phyloP scores from a whole-genome alignment of 352 stramenopile genomes.

The Saprolegnia diclina region DNA sequence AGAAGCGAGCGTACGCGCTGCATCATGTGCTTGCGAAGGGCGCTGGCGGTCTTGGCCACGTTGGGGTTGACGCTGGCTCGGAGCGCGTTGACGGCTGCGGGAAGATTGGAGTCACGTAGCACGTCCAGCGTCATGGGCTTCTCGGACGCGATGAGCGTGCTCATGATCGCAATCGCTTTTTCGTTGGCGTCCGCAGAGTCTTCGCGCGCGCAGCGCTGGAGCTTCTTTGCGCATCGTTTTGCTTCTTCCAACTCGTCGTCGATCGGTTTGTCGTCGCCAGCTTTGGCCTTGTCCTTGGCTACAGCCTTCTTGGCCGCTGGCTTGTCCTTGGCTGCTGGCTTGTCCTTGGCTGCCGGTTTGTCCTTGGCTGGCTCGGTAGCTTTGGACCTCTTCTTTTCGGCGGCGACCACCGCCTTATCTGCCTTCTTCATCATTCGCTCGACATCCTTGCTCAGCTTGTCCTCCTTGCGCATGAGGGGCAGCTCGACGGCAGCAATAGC shows the following conservation, averaged over 20 bases:
- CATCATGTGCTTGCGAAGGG: conserved; percentile 74
- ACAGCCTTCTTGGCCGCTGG: conserved; percentile 51
- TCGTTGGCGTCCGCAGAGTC: conserved; percentile 76
- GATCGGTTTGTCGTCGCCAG: neutral
- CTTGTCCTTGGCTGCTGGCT: conserved; percentile 49
- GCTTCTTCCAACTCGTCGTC: conserved; percentile 8
- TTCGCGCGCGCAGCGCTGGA: conserved; percentile 50
- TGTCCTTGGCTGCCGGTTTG: conserved; percentile 8
- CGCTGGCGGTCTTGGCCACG: conserved; percentile 61
- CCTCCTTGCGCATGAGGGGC: conserved; percentile 54
- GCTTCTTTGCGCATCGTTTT: conserved; percentile 47
- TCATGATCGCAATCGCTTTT: conserved; percentile 66
- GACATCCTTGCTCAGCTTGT: conserved; percentile 71
- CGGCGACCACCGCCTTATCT: conserved; percentile 42
- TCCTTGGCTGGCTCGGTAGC: conserved; percentile 28
- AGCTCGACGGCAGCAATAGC: conserved; percentile 30
- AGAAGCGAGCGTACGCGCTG: conserved; percentile 18
- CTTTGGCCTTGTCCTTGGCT: conserved; percentile 44
- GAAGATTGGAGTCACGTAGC: conserved; percentile 58
- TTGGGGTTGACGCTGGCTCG: conserved; percentile 67
- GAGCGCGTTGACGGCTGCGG: conserved; percentile 55
- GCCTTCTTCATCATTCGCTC: conserved; percentile 47
- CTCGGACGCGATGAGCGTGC: conserved; percentile 53
- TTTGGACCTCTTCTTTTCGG: conserved; percentile 34
- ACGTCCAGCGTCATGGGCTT: conserved; percentile 64